These are phyloP conservation scores for Pichia sorboxylosa DNA, from an alignment of 1,139 yeast genomes.

Conservation along the genomic window DNA sequence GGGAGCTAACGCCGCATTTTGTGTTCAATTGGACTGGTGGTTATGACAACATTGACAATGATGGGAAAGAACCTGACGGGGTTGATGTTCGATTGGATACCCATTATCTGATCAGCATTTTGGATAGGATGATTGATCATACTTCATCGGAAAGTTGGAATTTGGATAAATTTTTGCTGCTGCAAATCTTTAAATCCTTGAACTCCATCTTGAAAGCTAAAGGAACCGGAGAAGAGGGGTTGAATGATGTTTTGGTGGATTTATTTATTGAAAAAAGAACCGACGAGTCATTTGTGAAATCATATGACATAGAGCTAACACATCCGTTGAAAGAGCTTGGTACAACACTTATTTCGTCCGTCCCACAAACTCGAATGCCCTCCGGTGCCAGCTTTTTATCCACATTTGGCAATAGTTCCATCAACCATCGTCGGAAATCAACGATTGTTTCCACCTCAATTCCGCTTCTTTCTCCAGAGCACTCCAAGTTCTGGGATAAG, in stretches of 20 bases:
- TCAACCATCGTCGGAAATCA: neutral
- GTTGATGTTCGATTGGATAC: constrained; percentile 16
- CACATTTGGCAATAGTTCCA: neutral
- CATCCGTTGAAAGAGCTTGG: neutral
- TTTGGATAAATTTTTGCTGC: constrained; percentile 13
- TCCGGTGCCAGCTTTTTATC: constrained; percentile 1
- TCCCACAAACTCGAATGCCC: neutral
- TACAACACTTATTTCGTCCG: neutral
- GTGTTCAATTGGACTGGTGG: constrained; percentile 14
- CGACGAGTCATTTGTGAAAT: constrained; percentile 6
- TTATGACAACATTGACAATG: constrained; percentile 7
- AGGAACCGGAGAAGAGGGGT: constrained; percentile 7
- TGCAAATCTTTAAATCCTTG: constrained; percentile 18
- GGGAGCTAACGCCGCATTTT: constrained; percentile 9
- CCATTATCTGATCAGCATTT: constrained; percentile 13
- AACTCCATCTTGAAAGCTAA: constrained; percentile 17
- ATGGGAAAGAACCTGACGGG: constrained; percentile 4
- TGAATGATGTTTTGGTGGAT: constrained; percentile 10
- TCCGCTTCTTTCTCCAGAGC: neutral
- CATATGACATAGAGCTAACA: constrained; percentile 2
- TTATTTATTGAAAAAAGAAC: constrained; percentile 10
- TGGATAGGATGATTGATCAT: constrained; percentile 15
- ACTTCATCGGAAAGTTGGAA: constrained; percentile 16
- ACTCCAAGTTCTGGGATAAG: constrained; percentile 2
- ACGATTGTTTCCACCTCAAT: neutral